phyloP scores from a whole-genome alignment of 2,329 filamentous ascomycete genomes.

The Colletotrichum sp. region DNA sequence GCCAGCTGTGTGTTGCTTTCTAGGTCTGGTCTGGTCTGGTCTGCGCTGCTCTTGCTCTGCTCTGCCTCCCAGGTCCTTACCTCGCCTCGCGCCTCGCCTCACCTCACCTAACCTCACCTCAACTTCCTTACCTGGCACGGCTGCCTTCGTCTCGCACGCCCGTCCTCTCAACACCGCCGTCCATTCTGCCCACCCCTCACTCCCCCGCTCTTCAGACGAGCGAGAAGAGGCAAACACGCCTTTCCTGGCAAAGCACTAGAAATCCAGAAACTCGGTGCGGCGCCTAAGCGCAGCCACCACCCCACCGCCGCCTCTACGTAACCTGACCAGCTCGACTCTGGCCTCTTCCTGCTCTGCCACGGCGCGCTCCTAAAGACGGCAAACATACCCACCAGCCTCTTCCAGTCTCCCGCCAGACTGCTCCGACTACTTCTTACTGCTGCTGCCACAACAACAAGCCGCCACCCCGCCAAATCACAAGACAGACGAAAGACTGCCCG shows the following conservation, averaged over 20 bases:
- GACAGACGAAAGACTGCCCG: slow-evolving; percentile 3
- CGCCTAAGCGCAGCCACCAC: slow-evolving; percentile 22
- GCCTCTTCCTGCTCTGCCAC: slow-evolving; percentile 15
- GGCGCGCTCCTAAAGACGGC: slow-evolving; percentile 17
- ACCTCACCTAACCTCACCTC: neutral
- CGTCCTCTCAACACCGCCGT: neutral
- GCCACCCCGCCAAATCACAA: slow-evolving; percentile 21
- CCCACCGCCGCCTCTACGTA: slow-evolving; percentile 17
- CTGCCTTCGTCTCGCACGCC: neutral
- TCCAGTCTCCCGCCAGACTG: neutral
- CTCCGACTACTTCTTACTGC: neutral
- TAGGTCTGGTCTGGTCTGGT: neutral
- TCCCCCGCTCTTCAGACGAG: slow-evolving; percentile 7
- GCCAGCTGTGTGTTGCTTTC: neutral
- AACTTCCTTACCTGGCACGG: slow-evolving; percentile 5
- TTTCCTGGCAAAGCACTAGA: slow-evolving; percentile 14
- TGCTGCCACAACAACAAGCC: slow-evolving; percentile 9
- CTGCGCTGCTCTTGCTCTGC: neutral
- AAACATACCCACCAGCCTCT: slow-evolving; percentile 19
- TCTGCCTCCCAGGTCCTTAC: neutral
- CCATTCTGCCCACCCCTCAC: neutral
- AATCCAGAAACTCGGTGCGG: slow-evolving; percentile 17
- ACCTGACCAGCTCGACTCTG: slow-evolving; percentile 1
- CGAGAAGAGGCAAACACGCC: neutral
- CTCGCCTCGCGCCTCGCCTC: neutral